phyloP scores from a whole-genome alignment of 306 rosid genomes.

The Corylus heterophylla region DNA sequence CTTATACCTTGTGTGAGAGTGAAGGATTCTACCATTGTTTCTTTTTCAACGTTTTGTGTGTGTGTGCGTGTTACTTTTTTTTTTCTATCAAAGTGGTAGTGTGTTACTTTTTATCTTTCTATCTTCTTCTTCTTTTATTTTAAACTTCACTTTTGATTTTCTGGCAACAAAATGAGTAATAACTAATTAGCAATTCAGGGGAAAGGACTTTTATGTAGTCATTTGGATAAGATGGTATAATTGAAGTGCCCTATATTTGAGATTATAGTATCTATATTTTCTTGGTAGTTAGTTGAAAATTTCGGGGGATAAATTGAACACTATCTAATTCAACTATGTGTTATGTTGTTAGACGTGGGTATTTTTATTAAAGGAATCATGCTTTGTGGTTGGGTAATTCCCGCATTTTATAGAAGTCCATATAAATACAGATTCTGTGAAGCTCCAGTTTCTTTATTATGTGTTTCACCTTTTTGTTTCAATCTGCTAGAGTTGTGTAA shows the following conservation, averaged over 20 bases:
- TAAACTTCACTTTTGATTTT: not conserved
- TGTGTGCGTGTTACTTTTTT: not conserved
- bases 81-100: not conserved
- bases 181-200: not conserved
- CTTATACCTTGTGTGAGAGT: constrained; percentile 9
- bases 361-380: not conserved
- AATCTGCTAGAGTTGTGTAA: not conserved
- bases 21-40: not conserved
- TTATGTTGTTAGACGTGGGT: not conserved
- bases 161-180: not conserved
- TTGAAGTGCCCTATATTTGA: not conserved
- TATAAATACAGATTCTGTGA: not conserved
- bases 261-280: not conserved
- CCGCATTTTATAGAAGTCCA: not conserved
- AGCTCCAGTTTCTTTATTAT: not conserved
- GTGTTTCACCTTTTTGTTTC: not conserved
- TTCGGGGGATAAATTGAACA: not conserved
- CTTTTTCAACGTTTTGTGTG: not conserved
- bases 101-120: not conserved
- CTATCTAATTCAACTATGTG: not conserved
- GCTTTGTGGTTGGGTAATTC: not conserved
- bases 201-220: not conserved
- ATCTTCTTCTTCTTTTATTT: not conserved
- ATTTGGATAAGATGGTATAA: not conserved
- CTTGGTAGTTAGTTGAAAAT: not conserved